Conservation (phyloP, 2,329 filamentous ascomycete genomes). For the Monilinia polystroma region DNA sequence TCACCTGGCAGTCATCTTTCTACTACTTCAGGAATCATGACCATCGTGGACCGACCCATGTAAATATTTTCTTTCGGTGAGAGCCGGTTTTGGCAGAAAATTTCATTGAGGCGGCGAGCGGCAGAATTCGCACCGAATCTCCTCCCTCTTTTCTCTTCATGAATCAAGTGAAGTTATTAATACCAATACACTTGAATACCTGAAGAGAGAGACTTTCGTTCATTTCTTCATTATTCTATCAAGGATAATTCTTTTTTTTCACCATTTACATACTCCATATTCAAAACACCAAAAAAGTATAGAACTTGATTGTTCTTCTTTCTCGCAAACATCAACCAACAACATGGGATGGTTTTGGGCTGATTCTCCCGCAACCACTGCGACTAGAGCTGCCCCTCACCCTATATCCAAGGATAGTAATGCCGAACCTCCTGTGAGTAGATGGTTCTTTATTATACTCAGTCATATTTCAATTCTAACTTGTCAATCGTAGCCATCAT, state of each 20-base stretch:
- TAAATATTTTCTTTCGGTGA: conserved; percentile 4
- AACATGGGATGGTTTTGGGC: conserved; percentile 41
- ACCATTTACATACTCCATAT: background rate
- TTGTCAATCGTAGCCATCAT: conserved; percentile 54
- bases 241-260: background rate
- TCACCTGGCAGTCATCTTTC: too few relatives aligned
- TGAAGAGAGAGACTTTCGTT: background rate
- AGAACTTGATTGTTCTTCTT: background rate
- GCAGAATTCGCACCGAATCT: background rate
- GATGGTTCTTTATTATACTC: conserved; percentile 22
- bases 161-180: conserved; percentile 17
- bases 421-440: conserved; percentile 35
- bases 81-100: conserved; percentile 16
- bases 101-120: background rate
- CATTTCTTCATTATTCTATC: background rate
- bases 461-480: conserved; percentile 17
- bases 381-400: conserved; percentile 32
- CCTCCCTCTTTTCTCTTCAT: conserved; percentile 8
- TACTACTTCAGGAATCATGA: background rate
- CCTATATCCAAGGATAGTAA: conserved; percentile 30
- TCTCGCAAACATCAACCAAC: conserved; percentile 23
- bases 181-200: background rate
- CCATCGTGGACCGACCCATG: background rate
- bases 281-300: background rate
- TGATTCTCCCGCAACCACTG: conserved; percentile 31